These are phyloP conservation scores for Rubia peregrina DNA, from an alignment of 305 asterid genomes.

Conservation along the genomic window DNA sequence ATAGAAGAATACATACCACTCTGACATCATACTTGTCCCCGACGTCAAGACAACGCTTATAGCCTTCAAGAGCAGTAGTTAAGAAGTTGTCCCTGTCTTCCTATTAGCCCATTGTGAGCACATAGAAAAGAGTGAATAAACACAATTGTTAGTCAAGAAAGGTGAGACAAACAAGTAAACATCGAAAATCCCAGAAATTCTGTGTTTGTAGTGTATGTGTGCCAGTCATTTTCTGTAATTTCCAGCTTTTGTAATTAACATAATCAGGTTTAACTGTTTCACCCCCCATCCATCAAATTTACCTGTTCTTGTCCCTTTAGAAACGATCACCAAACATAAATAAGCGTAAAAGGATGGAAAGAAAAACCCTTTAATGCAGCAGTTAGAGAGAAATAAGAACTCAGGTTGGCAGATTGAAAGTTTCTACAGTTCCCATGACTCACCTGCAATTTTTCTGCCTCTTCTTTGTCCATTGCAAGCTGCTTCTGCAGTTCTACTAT, in stretches of 20 bases:
- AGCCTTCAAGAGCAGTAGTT: conserved; percentile 73
- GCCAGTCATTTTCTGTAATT: neutral
- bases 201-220: neutral
- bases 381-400: neutral
- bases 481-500: conserved; percentile 86
- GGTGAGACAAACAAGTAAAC: neutral
- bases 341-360: neutral
- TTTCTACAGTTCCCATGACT: neutral
- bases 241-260: neutral
- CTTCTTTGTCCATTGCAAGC: conserved; percentile 80
- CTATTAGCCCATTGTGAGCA: conserved; percentile 36
- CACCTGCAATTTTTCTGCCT: conserved; percentile 87
- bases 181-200: neutral
- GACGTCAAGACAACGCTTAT: conserved; percentile 73
- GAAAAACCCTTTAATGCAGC: neutral
- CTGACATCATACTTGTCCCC: conserved; percentile 93
- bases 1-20: conserved; percentile 55
- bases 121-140: neutral
- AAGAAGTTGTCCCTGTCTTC: conserved; percentile 89
- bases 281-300: neutral
- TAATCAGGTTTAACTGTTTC: neutral
- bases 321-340: neutral
- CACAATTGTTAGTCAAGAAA: neutral
- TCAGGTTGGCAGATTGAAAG: neutral
- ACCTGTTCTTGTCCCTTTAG: neutral